A percentile compares a stretch with the other conserved stretches of the same genome.
These are phyloP conservation scores for Apocynum venetum DNA, from an alignment of 257 asterid species.

Conservation along the genomic window DNA sequence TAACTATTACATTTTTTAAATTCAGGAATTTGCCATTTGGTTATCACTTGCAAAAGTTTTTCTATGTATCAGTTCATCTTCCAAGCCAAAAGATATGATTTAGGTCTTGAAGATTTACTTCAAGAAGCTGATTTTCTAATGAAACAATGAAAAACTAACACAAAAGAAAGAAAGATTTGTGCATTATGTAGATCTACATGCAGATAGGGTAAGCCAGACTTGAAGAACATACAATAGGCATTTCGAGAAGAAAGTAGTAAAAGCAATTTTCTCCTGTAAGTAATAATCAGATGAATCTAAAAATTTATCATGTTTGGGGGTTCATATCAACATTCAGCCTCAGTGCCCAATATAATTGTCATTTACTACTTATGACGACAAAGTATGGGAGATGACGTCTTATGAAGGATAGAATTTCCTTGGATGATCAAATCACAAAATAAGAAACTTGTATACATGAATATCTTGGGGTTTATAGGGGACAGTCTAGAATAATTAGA, in stretches of 20 bases:
- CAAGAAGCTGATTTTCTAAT: not conserved
- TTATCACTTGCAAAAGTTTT: not conserved
- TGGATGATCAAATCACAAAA: not conserved
- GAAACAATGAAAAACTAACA: not conserved
- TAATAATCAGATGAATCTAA: not conserved
- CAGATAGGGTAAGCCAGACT: not conserved
- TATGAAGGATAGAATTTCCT: not conserved
- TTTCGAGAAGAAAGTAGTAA: not conserved
- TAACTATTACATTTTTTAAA: not conserved
- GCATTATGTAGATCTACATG: not conserved
- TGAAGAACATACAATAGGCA: not conserved
- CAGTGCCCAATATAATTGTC: not conserved
- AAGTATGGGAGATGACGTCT: not conserved
- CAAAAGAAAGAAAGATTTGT: not conserved
- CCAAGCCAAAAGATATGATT: not conserved
- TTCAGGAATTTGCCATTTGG: too few species aligned
- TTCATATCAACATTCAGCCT: not conserved
- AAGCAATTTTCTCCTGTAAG: not conserved
- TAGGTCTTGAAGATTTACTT: too few species aligned
- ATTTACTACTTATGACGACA: not conserved
- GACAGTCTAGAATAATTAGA: not conserved
- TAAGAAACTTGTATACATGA: not conserved
- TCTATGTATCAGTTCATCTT: too few species aligned
- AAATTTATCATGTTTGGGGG: too few species aligned
- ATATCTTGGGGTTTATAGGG: not conserved